phyloP scores from a whole-genome alignment of 2,329 filamentous ascomycete genomes.

The Exophiala sp. region DNA sequence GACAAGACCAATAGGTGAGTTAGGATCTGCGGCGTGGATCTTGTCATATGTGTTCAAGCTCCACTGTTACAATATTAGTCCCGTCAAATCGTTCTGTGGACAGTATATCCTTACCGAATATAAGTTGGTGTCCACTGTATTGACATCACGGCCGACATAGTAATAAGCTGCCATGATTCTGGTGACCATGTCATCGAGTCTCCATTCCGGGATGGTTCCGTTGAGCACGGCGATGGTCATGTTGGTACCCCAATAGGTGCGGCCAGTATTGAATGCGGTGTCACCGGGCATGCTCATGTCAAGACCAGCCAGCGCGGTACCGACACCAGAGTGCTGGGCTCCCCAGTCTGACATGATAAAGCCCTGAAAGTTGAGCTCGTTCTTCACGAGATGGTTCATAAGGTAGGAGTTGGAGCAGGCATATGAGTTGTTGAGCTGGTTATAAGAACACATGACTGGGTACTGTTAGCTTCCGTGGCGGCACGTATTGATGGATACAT shows the following conservation, averaged over 20 bases:
- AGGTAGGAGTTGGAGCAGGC: constrained; percentile 62
- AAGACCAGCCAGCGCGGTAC: constrained; percentile 63
- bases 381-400: constrained; percentile 63
- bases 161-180: constrained; percentile 69
- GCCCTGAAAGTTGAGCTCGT: constrained; percentile 72
- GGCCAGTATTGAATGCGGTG: constrained; percentile 68
- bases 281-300: constrained; percentile 88
- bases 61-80: constrained; percentile 55
- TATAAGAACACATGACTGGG: constrained; percentile 65
- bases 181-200: constrained; percentile 87
- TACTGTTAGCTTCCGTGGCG: neutral
- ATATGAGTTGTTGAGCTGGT: constrained; percentile 67
- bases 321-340: constrained; percentile 69
- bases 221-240: constrained; percentile 84
- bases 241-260: constrained; percentile 79
- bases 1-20: constrained; percentile 43
- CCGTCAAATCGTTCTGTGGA: neutral
- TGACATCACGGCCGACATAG: constrained; percentile 53
- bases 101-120: constrained; percentile 38
- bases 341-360: constrained; percentile 71
- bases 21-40: constrained; percentile 54
- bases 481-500: neutral
- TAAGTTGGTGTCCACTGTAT: constrained; percentile 68
- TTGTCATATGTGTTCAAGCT: constrained; percentile 71
- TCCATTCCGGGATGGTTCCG: constrained; percentile 80